A percentile compares a stretch with the other conserved stretches of the same genome.
These are phyloP conservation scores for Ophiostoma ulmi DNA, from an alignment of 2,329 filamentous ascomycete species.

Conservation along the genomic window DNA sequence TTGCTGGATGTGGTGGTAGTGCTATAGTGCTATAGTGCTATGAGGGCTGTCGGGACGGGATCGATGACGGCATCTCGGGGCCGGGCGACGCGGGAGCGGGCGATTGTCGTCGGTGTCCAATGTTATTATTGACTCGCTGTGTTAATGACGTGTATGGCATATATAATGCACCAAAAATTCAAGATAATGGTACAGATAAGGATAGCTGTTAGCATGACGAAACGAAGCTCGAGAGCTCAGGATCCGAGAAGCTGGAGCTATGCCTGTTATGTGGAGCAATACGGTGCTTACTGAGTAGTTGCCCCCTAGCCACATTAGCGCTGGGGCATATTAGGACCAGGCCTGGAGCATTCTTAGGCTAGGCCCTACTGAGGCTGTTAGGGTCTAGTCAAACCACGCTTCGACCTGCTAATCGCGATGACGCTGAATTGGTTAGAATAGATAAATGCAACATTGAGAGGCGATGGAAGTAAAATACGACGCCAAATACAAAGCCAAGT, in stretches of 20 bases:
- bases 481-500: neutral
- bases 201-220: neutral
- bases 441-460: neutral
- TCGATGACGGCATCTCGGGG: slow-evolving; percentile 12
- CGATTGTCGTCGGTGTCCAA: neutral
- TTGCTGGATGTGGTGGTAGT: neutral
- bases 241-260: slow-evolving; percentile 4
- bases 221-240: neutral
- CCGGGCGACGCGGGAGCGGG: neutral
- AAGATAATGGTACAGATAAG: neutral
- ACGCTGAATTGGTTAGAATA: neutral
- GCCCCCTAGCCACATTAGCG: neutral
- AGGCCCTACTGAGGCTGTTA: neutral
- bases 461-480: neutral
- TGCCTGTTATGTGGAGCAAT: neutral
- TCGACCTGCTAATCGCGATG: slow-evolving; percentile 4
- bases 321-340: neutral
- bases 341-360: neutral
- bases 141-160: no score
- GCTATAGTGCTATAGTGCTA: neutral
- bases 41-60: slow-evolving; percentile 1
- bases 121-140: neutral
- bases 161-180: neutral
- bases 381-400: neutral
- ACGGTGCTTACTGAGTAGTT: neutral